Percentiles rank a stretch among this genome's conserved stretches.
These are phyloP conservation scores for Elsinoe fawcettii DNA, from an alignment of 2,329 filamentous ascomycete genomes.

Conservation along the genomic window DNA sequence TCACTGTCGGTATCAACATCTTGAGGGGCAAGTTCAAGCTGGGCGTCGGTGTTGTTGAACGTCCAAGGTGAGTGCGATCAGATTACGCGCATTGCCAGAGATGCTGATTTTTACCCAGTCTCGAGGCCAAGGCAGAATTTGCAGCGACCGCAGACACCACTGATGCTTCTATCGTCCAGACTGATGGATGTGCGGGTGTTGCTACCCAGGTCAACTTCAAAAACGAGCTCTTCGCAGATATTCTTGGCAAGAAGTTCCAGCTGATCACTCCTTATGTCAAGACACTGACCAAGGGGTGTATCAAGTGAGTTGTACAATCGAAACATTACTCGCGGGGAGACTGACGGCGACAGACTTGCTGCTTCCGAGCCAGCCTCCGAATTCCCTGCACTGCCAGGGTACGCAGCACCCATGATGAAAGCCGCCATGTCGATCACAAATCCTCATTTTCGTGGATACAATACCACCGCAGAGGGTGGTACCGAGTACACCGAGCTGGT, in stretches of 20 bases:
- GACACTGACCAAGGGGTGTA: constrained; percentile 13
- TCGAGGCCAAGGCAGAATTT: constrained; percentile 24
- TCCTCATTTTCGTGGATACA: constrained; percentile 7
- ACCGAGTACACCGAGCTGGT: constrained; percentile 23
- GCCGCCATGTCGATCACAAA: constrained; percentile 21
- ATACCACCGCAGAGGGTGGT: constrained; percentile 15
- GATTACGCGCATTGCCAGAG: neutral
- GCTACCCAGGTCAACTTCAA: constrained; percentile 24
- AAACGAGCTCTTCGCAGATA: constrained; percentile 22
- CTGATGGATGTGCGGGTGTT: constrained; percentile 28
- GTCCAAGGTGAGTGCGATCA: neutral
- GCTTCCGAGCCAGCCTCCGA: too few relatives aligned
- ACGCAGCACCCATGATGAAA: neutral
- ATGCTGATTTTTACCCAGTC: neutral
- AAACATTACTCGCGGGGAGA: too few relatives aligned
- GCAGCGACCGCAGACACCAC: constrained; percentile 21
- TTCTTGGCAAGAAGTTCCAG: constrained; percentile 19
- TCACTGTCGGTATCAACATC: constrained; percentile 8
- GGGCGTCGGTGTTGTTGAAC: constrained; percentile 5
- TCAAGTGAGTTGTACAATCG: neutral
- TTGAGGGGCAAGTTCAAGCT: neutral
- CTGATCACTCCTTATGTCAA: constrained; percentile 7
- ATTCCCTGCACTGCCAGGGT: neutral
- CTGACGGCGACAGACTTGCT: too few relatives aligned
- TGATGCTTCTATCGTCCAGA: constrained; percentile 21